Base-by-base conservation (phyloP, 1,284 basidiomycete species). In the Cryptococcus sp. region DNA sequence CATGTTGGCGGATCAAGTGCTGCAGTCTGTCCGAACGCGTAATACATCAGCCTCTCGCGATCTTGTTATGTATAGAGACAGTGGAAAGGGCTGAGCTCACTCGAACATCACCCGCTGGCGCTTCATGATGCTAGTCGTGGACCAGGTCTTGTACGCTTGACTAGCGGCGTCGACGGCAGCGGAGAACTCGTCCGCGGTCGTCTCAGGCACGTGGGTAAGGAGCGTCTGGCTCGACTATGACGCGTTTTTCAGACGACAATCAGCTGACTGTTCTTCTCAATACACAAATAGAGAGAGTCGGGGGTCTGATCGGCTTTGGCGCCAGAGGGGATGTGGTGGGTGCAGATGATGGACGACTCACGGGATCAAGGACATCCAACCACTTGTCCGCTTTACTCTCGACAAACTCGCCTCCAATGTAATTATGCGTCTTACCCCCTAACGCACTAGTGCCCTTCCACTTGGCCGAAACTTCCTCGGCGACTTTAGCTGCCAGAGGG, bases 81-180 rank as follows among this genome's bases (percentile, higher is more conserved):
- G 22, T 38, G 55, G 40, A 22, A 19, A 48, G n/a, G 17, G 17
- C 10, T 0, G 51, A 11, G 71, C 85, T 59, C 67, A 93, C 92
- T 93, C 91, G 66, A 98, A 82, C 66, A 89, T 89, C 78, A 96
- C 89, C 60, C 88, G 84, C 78, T 99, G 95, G 48, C 95, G 86
- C 52, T 86, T 86, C 58, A 99, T 82, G 45, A 97, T 84, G 65
- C 88, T 91, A 16, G 91, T 88, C 52, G 84, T 84, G 72, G 89
- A 90, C 95, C 95, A 99, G 3, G 87, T 84, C 73, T 91, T 88
- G 83, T 86, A 96, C 2, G 94, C 94, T 58, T 88, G 82, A n/a
- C 88, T 85, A 17, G 94, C 93, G 51, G 89, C 86, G 61, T 87
- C 84, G 6, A 92, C 88, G n/a, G 94, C 93, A 57, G 85, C 84